Percentiles rank a stretch among this genome's conserved stretches.
Conservation (phyloP, 345 rosid species). For the Noccaea caerulescens region DNA sequence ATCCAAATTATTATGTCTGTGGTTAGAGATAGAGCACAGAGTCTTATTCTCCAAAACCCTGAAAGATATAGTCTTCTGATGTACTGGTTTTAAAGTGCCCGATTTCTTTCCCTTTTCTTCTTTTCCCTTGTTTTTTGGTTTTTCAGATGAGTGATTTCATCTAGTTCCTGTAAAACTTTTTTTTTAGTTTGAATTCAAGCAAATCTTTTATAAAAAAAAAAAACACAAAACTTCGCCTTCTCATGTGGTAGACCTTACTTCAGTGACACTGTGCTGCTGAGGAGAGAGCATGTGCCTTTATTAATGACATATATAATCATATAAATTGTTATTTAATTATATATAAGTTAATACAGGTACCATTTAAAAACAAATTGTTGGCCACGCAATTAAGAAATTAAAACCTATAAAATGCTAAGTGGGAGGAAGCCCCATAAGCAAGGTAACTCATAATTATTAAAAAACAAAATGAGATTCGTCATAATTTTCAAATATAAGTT, state of each 20-base stretch:
- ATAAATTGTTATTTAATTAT: neutral
- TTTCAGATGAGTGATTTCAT: too few species aligned
- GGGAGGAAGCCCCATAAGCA: slow-evolving; percentile 37
- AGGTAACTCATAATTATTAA: slow-evolving; percentile 20
- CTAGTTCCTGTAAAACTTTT: too few species aligned
- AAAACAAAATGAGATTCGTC: neutral
- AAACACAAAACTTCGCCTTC: slow-evolving; percentile 17
- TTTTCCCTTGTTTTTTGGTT: too few species aligned
- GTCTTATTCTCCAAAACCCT: too few species aligned
- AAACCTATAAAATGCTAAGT: slow-evolving; percentile 42
- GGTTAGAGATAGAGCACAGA: too few species aligned
- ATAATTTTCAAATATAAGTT: neutral
- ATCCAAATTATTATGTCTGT: too few species aligned
- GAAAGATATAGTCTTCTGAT: too few species aligned
- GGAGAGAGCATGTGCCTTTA: slow-evolving; percentile 37
- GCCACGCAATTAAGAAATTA: slow-evolving; percentile 27
- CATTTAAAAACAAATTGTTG: slow-evolving; percentile 5
- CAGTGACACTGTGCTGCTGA: slow-evolving; percentile 41
- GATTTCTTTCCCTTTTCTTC: too few species aligned
- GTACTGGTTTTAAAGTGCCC: too few species aligned
- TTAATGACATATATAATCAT: slow-evolving; percentile 37
- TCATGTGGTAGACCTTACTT: slow-evolving; percentile 46
- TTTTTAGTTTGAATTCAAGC: too few species aligned
- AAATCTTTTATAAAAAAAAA: too few species aligned
- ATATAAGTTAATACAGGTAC: slow-evolving; percentile 8